phyloP scores from a whole-genome alignment of 2,329 filamentous ascomycete species.

The Nectriaceae sp. region DNA sequence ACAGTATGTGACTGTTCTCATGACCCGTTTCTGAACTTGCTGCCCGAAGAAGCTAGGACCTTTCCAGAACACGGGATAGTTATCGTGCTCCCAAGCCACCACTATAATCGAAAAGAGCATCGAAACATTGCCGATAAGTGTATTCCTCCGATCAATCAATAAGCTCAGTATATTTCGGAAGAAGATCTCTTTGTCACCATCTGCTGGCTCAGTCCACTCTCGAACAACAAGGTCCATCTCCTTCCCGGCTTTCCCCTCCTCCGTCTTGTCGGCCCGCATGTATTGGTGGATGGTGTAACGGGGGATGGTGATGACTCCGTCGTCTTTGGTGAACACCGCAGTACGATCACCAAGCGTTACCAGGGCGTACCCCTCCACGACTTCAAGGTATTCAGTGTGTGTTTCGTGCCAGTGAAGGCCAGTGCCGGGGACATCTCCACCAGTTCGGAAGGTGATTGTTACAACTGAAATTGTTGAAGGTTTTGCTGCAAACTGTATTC shows the following conservation, averaged over 20 bases:
- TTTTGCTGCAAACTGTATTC: conserved; percentile 9
- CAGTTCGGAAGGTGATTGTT: conserved; percentile 11
- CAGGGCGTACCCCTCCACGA: conserved; percentile 20
- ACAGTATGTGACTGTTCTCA: conserved; percentile 13
- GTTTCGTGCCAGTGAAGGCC: conserved; percentile 16
- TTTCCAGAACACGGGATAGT: conserved; percentile 21
- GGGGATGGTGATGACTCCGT: conserved; percentile 23
- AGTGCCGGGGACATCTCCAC: conserved; percentile 3
- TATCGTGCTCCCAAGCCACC: conserved; percentile 21
- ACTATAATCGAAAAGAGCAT: conserved; percentile 20
- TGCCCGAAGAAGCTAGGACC: conserved; percentile 17
- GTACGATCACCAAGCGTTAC: conserved; percentile 21
- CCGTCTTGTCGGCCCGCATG: conserved; percentile 16
- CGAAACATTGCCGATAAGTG: conserved; percentile 5
- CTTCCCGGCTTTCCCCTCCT: conserved; percentile 12
- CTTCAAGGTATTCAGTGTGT: conserved; percentile 21
- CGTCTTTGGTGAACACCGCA: conserved; percentile 16
- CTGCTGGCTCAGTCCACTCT: conserved; percentile 26
- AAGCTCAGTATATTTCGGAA: conserved; percentile 23
- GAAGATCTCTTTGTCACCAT: conserved; percentile 23
- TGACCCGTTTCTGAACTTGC: conserved; percentile 2
- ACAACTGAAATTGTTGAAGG: conserved; percentile 3
- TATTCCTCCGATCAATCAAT: conserved; percentile 18
- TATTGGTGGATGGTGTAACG: conserved; percentile 20
- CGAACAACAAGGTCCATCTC: conserved; percentile 16